phyloP scores from a whole-genome alignment of 164 flowering plant genomes.

The Hamamelis virginiana region DNA sequence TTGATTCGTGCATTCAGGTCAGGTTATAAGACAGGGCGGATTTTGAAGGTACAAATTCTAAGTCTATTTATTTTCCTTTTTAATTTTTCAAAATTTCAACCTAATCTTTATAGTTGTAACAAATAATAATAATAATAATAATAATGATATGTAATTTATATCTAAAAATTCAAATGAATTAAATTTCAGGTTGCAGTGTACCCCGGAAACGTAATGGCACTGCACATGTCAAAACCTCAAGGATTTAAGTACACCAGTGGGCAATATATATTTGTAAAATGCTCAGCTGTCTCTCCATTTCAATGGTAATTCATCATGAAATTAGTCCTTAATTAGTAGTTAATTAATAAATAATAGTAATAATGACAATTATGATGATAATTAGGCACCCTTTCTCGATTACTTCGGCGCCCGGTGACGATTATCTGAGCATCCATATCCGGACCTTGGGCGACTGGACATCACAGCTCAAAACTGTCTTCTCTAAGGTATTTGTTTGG shows the following conservation, averaged over 20 bases:
- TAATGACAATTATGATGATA: too few relatives aligned
- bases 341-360: too few relatives aligned
- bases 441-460: conserved; percentile 51
- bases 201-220: conserved; percentile 41
- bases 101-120: too few relatives aligned
- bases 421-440: conserved; percentile 47
- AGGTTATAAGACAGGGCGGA: conserved; percentile 33
- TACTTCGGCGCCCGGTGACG: conserved; percentile 46
- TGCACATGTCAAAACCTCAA: conserved; percentile 46
- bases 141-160: too few relatives aligned
- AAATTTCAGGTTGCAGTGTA: conserved; percentile 34
- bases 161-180: too few relatives aligned
- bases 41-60: conserved; percentile 27
- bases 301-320: conserved; percentile 28
- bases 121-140: too few relatives aligned
- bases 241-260: conserved; percentile 47
- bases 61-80: too few relatives aligned
- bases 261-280: conserved; percentile 46
- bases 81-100: too few relatives aligned
- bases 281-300: conserved; percentile 40
- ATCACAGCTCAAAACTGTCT: conserved; percentile 55
- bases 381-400: conserved; percentile 53
- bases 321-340: too few relatives aligned
- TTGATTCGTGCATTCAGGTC: conserved; percentile 39
- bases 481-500: conserved; percentile 49